Conservation (phyloP, 2,329 filamentous ascomycete genomes). For the Nigrospora osmanthi region DNA sequence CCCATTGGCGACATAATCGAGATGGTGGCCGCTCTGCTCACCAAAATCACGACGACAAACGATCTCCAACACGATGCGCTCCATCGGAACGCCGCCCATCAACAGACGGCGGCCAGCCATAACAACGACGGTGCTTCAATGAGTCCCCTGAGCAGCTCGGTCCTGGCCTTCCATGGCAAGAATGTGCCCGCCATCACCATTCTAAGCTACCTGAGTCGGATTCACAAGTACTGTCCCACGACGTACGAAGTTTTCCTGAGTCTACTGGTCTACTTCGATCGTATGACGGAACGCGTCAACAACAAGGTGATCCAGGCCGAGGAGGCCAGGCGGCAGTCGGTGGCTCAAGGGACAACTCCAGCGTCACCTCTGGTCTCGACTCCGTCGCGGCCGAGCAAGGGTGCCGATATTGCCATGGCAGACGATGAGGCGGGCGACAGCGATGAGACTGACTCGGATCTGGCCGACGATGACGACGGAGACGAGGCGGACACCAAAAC, state of each 20-base stretch:
- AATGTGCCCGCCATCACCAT: constrained; percentile 97
- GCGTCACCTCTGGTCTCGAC: constrained; percentile 4
- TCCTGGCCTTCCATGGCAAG: constrained; percentile 95
- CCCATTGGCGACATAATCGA: constrained; percentile 96
- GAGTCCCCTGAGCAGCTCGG: constrained; percentile 52
- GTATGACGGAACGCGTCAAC: constrained; percentile 96
- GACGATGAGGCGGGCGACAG: constrained; percentile 23
- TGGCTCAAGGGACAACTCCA: constrained; percentile 4
- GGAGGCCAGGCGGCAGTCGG: constrained; percentile 35
- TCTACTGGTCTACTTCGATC: constrained; percentile 92
- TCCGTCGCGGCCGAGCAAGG: not conserved
- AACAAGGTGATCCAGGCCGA: constrained; percentile 65
- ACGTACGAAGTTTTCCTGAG: constrained; percentile 98
- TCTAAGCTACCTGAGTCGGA: constrained; percentile 86
- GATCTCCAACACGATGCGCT: constrained; percentile 88
- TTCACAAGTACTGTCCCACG: constrained; percentile 98
- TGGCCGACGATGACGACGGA: constrained; percentile 39
- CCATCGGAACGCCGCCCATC: constrained; percentile 60
- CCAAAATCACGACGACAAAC: constrained; percentile 96
- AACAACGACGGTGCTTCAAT: constrained; percentile 47
- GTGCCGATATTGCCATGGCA: constrained; percentile 26
- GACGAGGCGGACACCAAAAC: constrained; percentile 25
- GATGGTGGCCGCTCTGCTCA: constrained; percentile 94
- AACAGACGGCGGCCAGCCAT: constrained; percentile 40
- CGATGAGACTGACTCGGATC: constrained; percentile 41